Percentiles rank a stretch among this genome's conserved stretches.
These are phyloP conservation scores for Fusarium liriodendri DNA, from an alignment of 2,329 filamentous ascomycete species.

Conservation along the genomic window DNA sequence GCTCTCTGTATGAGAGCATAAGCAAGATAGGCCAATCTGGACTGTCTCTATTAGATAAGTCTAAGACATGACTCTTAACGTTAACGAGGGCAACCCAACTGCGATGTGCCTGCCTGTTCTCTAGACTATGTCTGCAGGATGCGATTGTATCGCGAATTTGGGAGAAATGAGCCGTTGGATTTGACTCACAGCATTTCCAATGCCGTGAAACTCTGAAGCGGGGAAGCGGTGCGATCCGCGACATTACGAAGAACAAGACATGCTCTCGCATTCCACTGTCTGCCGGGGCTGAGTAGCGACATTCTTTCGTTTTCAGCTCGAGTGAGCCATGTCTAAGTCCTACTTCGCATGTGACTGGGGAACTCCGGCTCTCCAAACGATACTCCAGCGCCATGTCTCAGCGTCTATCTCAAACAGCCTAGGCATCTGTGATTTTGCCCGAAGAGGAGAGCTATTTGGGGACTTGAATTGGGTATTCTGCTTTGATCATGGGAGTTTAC, in stretches of 20 bases:
- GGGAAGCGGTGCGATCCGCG: neutral
- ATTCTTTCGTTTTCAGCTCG: neutral
- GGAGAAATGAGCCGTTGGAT: neutral
- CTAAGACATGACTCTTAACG: neutral
- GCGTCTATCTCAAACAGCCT: neutral
- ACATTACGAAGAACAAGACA: neutral
- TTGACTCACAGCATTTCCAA: neutral
- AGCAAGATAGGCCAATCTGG: no score
- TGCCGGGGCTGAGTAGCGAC: neutral
- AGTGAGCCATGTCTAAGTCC: neutral
- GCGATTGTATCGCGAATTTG: neutral
- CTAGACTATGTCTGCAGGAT: no score
- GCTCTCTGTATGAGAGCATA: neutral
- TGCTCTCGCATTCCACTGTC: neutral
- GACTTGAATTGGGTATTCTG: neutral
- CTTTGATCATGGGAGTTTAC: neutral
- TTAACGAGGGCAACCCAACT: neutral
- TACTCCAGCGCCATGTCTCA: neutral
- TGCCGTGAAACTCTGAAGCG: neutral
- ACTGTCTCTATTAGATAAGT: neutral
- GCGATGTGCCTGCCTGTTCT: neutral
- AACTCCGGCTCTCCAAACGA: neutral
- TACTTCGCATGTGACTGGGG: neutral
- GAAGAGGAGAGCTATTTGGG: neutral
- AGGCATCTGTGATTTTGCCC: neutral